Conservation (phyloP, 768 basidiomycete species). For the Amyloporia xantha region DNA sequence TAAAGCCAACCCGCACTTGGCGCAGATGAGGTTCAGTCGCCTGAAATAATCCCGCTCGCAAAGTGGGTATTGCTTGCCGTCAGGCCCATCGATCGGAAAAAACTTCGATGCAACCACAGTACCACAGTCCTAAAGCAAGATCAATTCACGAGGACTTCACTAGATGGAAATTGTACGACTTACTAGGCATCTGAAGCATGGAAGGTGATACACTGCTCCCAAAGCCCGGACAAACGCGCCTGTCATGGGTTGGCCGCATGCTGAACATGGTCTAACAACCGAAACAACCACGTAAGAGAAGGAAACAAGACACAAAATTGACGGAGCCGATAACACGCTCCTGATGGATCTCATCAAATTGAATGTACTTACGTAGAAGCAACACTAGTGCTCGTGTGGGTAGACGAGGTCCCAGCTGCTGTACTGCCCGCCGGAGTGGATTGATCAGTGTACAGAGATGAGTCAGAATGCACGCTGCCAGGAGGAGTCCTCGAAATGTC, state of each 20-base stretch:
- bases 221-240: conserved; percentile 96
- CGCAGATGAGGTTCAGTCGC: conserved; percentile 91
- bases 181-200: conserved; percentile 98
- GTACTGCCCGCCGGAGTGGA: conserved; percentile 39
- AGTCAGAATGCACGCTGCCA: conserved; percentile 40
- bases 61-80: conserved; percentile 86
- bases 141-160: background rate
- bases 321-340: background rate
- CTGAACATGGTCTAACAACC: conserved; percentile 54
- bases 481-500: conserved; percentile 40
- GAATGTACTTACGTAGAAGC: conserved; percentile 48
- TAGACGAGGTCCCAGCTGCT: conserved; percentile 40
- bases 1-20: conserved; percentile 89
- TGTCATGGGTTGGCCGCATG: conserved; percentile 78
- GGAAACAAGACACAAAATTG: conserved; percentile 11
- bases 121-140: conserved; percentile 72
- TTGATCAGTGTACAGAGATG: conserved; percentile 49
- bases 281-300: background rate
- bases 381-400: conserved; percentile 50
- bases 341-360: background rate
- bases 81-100: conserved; percentile 93
- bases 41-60: conserved; percentile 99
- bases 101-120: conserved; percentile 97
- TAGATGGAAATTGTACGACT: conserved; percentile 24
- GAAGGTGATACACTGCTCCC: conserved; percentile 90